Conservation (phyloP, 495 filamentous ascomycete species). For the Penicillium robsamsonii region DNA sequence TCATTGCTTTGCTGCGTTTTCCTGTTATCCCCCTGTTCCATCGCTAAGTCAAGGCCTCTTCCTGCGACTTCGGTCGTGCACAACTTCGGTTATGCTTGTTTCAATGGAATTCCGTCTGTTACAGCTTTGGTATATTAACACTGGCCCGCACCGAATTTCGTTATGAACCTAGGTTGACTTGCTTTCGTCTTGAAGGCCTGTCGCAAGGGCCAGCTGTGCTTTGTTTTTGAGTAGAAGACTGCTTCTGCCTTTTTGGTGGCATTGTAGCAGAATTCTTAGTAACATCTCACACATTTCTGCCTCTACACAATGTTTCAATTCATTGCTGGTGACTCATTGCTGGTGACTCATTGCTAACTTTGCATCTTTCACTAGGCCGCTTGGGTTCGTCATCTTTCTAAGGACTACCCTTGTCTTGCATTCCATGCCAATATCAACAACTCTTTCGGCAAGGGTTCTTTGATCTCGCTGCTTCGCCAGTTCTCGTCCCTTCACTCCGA, state of each 20-base stretch:
- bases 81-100: slow-evolving; percentile 22
- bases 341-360: slow-evolving; percentile 42
- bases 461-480: slow-evolving; percentile 80
- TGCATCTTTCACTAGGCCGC: slow-evolving; percentile 59
- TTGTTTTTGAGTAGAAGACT: slow-evolving; percentile 89
- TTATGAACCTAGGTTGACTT: slow-evolving; percentile 63
- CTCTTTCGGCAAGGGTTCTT: slow-evolving; percentile 80
- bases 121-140: slow-evolving; percentile 95
- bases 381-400: slow-evolving; percentile 78
- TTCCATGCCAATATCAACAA: slow-evolving; percentile 94
- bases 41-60: slow-evolving; percentile 96
- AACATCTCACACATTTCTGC: slow-evolving; percentile 91
- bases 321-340: slow-evolving; percentile 24
- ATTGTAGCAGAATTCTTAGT: slow-evolving; percentile 90
- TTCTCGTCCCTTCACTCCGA: slow-evolving; percentile 88
- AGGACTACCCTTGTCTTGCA: slow-evolving; percentile 87
- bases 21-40: slow-evolving; percentile 48
- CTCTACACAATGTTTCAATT: slow-evolving; percentile 14
- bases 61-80: slow-evolving; percentile 46
- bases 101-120: slow-evolving; percentile 87
- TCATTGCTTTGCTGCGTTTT: slow-evolving; percentile 17
- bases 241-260: slow-evolving; percentile 44
- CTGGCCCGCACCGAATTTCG: slow-evolving; percentile 65
- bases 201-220: slow-evolving; percentile 61
- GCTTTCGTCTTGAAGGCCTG: slow-evolving; percentile 75